Conservation (phyloP, 1,284 basidiomycete species). For the Peniophora sp. region DNA sequence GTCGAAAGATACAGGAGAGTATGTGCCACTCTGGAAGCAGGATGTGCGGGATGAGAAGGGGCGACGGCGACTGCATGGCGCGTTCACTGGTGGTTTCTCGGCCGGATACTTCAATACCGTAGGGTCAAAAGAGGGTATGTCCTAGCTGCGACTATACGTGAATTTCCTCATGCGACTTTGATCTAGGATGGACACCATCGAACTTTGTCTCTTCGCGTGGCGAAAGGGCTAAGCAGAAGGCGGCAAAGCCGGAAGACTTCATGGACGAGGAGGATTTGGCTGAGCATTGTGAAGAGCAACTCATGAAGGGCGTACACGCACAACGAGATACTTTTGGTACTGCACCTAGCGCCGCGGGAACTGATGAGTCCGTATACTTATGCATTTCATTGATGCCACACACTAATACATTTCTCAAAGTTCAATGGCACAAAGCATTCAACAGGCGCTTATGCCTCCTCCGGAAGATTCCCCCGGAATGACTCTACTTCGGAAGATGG, state of each 20-base stretch:
- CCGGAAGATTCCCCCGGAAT: conserved; percentile 72
- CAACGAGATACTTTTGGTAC: conserved; percentile 62
- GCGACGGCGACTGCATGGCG: conserved; percentile 86
- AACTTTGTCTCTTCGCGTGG: conserved; percentile 84
- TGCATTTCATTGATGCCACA: background rate
- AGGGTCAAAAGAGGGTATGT: conserved; percentile 86
- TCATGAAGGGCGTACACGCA: conserved; percentile 69
- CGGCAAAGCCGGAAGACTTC: conserved; percentile 77
- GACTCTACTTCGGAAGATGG: conserved; percentile 87
- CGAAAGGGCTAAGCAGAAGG: conserved; percentile 61
- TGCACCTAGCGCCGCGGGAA: conserved; percentile 30
- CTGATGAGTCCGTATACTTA: conserved; percentile 39
- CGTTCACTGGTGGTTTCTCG: conserved; percentile 96
- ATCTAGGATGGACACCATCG: conserved; percentile 89
- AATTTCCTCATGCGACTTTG: background rate
- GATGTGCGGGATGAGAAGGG: conserved; percentile 95
- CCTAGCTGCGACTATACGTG: background rate
- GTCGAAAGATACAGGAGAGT: conserved; percentile 85
- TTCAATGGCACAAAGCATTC: conserved; percentile 51
- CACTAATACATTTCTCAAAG: conserved; percentile 26
- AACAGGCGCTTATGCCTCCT: conserved; percentile 50
- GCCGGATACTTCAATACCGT: conserved; percentile 97
- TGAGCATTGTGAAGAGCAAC: conserved; percentile 65
- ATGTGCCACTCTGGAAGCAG: conserved; percentile 96
- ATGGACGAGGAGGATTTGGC: conserved; percentile 99